Base-by-base conservation (phyloP, 2,329 filamentous ascomycete genomes). In the Nigrospora osmanthi region DNA sequence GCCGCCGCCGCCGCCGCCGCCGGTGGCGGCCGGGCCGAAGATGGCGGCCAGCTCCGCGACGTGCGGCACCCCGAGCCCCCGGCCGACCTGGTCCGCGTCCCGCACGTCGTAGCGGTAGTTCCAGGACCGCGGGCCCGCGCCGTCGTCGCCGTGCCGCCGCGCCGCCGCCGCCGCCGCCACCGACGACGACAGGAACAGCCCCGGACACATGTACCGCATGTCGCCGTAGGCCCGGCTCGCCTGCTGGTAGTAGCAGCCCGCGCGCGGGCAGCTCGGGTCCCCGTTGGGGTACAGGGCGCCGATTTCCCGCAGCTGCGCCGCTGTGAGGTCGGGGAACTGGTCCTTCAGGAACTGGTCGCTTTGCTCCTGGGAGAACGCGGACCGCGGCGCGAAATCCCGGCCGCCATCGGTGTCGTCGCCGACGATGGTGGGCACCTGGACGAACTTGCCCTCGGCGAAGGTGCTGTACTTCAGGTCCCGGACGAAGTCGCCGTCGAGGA, bases 21-120 rank as follows among this genome's bases (percentile, higher is more conserved):
- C 63, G 3, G 74, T 69, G 55, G 83, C 76, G 4, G 71, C 65
- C 0, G 80, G 76, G 0, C 85, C 85, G 67, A 80, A 89, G 42
- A 90, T 79, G 0, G 83, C 81, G 41, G 75, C 72, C 0, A 80
- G 50, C 57, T 90, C 85, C 10, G 80, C 72, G 0, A 79, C 83
- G 54, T 90, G 85, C 7, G 76, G 73, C 0, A 85, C 82, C 0
- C 85, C 85, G 1, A 72, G 57, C 1, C 85, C 84, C 2, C 64
- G 55, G 0, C 65, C 66, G 17, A 76, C 64, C 39, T 78, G 67
- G 0, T 55, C 54, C 0, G 76, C 72, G 49, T 87, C 83, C 36
- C 78, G 65, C 4, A 88, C 85, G 45, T 83, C 76, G 65, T 81
- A 87, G 36, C 76, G 77, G 58, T 90, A 90, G 56, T 80, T 83